These are phyloP conservation scores for Hydnum rufescens DNA, from an alignment of 768 basidiomycete species.

Conservation along the genomic window DNA sequence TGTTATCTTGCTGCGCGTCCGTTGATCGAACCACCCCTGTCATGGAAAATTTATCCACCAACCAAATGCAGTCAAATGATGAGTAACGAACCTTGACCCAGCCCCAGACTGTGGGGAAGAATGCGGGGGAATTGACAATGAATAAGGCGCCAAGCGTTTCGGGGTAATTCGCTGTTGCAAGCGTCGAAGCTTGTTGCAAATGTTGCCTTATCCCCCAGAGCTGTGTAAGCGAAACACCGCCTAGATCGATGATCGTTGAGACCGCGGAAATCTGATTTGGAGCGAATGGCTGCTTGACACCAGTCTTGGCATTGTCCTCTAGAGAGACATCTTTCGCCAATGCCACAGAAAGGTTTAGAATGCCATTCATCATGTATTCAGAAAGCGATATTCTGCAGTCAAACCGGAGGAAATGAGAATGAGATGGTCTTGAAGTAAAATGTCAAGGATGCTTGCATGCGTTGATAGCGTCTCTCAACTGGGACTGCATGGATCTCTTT, in stretches of 20 bases:
- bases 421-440: background rate
- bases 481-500: constrained; percentile 39
- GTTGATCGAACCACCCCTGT: constrained; percentile 66
- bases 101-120: constrained; percentile 67
- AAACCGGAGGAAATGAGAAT: background rate
- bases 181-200: constrained; percentile 50
- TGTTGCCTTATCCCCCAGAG: constrained; percentile 56
- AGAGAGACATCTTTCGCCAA: background rate
- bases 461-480: constrained; percentile 36
- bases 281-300: constrained; percentile 21
- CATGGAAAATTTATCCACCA: too few relatives aligned
- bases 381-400: constrained; percentile 35
- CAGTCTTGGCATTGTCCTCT: background rate
- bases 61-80: background rate
- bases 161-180: constrained; percentile 67
- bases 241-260: constrained; percentile 45
- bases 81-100: constrained; percentile 67
- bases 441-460: constrained; percentile 33
- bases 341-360: constrained; percentile 2
- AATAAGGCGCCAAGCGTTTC: constrained; percentile 22
- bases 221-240: constrained; percentile 33
- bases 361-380: constrained; percentile 32
- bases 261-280: constrained; percentile 33
- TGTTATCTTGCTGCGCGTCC: constrained; percentile 57
- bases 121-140: constrained; percentile 60